These are phyloP conservation scores for Emydomyces testavorans DNA, from an alignment of 2,329 filamentous ascomycete species.

Conservation along the genomic window DNA sequence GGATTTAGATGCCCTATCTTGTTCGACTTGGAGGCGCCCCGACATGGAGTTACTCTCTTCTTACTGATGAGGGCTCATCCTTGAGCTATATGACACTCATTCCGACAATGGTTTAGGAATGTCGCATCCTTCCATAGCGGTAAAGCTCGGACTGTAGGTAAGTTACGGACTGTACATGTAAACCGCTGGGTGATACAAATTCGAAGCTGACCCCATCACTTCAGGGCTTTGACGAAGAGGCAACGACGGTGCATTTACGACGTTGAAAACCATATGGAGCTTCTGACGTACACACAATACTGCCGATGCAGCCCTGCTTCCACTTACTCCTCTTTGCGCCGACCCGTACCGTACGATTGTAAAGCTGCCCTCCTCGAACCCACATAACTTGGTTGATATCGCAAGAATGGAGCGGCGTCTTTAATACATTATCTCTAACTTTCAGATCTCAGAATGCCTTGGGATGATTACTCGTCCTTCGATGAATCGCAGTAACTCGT, in stretches of 20 bases:
- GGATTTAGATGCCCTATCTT: neutral
- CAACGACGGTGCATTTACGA: neutral
- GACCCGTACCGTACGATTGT: neutral
- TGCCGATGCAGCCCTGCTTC: neutral
- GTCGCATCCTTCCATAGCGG: neutral
- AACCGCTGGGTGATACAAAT: constrained; percentile 2
- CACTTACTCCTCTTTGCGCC: neutral
- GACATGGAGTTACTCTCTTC: neutral
- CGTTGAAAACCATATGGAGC: neutral
- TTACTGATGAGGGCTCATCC: neutral
- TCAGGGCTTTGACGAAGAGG: neutral
- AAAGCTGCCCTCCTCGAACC: neutral
- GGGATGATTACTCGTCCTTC: constrained; percentile 4
- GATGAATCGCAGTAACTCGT: constrained; percentile 5
- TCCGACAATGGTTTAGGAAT: neutral
- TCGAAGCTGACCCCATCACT: constrained; percentile 3
- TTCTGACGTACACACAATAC: neutral
- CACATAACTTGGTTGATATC: neutral
- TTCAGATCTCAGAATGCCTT: neutral
- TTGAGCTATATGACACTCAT: neutral
- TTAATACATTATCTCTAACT: neutral
- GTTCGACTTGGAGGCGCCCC: neutral
- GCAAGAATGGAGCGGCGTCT: neutral
- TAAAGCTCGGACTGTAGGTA: neutral
- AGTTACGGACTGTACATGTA: neutral